These are phyloP conservation scores for Rhododendron mucronatum DNA, from an alignment of 148 eudicot genomes.

Conservation along the genomic window DNA sequence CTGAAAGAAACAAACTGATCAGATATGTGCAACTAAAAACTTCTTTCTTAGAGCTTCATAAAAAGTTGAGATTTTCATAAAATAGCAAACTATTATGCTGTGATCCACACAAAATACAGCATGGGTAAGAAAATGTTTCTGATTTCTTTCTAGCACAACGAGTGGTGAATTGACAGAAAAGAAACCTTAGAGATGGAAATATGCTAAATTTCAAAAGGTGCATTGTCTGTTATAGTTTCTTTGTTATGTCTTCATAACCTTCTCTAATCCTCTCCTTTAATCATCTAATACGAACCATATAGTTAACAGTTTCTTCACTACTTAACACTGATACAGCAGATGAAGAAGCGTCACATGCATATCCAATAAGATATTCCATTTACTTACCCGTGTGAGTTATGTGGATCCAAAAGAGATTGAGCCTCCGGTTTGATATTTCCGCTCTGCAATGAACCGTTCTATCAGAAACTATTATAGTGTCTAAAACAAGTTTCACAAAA, in stretches of 20 bases:
- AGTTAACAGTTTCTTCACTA: not conserved
- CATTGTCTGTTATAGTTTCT: not conserved
- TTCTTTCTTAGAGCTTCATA: not conserved
- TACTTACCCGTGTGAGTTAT: slow-evolving; percentile 58
- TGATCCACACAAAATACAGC: not conserved
- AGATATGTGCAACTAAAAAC: not conserved
- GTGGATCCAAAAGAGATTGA: slow-evolving; percentile 43
- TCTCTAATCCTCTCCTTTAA: not conserved
- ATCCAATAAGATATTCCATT: not conserved
- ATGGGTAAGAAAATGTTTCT: not conserved
- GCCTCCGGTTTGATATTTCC: slow-evolving; percentile 62
- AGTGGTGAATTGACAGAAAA: not conserved
- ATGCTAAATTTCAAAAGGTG: not conserved
- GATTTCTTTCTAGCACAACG: not conserved
- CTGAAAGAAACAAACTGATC: slow-evolving; percentile 31
- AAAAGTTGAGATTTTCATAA: not conserved
- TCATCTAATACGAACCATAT: not conserved
- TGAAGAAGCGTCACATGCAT: not conserved
- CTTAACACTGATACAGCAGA: not conserved
- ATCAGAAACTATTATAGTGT: not conserved
- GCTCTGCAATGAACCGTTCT: slow-evolving; percentile 35
- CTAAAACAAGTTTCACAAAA: not conserved
- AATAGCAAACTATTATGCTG: not conserved
- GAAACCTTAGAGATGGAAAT: not conserved
- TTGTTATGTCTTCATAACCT: not conserved